phyloP scores from a whole-genome alignment of 352 stramenopile genomes.

The Phytophthora brassicae region DNA sequence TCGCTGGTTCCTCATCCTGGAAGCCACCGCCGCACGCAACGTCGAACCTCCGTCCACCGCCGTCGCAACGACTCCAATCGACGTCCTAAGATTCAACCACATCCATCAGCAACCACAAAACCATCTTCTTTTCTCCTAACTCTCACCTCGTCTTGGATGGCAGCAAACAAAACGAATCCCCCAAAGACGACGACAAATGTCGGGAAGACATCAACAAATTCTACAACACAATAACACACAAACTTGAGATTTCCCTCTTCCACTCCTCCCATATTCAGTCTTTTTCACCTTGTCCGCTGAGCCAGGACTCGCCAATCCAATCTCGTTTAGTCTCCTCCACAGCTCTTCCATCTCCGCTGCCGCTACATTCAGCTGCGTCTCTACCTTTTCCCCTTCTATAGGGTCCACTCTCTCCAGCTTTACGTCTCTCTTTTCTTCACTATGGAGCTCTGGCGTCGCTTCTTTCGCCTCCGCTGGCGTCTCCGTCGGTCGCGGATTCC shows the following conservation, averaged over 20 bases:
- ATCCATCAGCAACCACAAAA: neutral
- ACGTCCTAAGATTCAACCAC: constrained; percentile 34
- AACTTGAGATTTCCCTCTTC: neutral
- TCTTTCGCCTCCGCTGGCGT: constrained; percentile 13
- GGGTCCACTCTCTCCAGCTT: constrained; percentile 26
- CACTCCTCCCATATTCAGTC: neutral
- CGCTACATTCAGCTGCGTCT: constrained; percentile 68
- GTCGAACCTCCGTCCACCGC: constrained; percentile 78
- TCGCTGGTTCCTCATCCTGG: constrained; percentile 83
- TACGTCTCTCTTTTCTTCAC: constrained; percentile 6
- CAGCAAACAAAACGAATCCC: constrained; percentile 84
- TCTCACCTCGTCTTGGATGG: constrained; percentile 62
- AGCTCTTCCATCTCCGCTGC: constrained; percentile 84
- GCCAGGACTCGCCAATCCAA: constrained; percentile 62
- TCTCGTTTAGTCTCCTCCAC: constrained; percentile 75
- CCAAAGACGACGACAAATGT: constrained; percentile 79
- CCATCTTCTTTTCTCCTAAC: neutral
- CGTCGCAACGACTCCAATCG: constrained; percentile 58
- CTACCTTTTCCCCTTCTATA: constrained; percentile 38
- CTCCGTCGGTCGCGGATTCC: constrained; percentile 31
- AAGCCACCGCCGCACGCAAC: constrained; percentile 72
- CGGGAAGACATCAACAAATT: constrained; percentile 78
- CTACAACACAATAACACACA: constrained; percentile 21
- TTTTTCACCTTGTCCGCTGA: constrained; percentile 57
- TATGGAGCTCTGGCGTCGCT: neutral